Evolutionary conservation across 495 filamentous ascomycete genomes (phyloP).

Genomic region (Aspergillus asperescens): DNA sequence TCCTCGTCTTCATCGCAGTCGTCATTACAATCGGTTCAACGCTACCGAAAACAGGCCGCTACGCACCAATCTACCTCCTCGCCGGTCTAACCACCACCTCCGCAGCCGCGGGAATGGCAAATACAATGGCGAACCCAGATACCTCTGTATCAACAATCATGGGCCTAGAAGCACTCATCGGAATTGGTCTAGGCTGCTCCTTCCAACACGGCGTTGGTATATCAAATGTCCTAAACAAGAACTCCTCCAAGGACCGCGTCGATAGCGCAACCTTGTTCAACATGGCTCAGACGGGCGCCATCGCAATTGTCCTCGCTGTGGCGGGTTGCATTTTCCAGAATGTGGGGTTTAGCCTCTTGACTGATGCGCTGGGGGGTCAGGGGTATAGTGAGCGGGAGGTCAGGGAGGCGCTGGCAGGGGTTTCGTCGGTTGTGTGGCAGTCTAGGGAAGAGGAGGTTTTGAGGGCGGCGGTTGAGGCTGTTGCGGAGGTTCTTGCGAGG

Average conservation of each 20-base stretch:
- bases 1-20: constrained; percentile 14
- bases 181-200: constrained; percentile 9
- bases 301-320: constrained; percentile 6
- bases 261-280: constrained; percentile 12
- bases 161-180: constrained; percentile 12
- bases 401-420: constrained; percentile 9
- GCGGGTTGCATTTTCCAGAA: constrained; percentile 17
- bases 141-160: constrained; percentile 5
- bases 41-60: constrained; percentile 2
- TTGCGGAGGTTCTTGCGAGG: constrained; percentile 5
- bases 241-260: constrained; percentile 4
- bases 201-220: constrained; percentile 17
- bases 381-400: constrained; percentile 6
- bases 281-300: constrained; percentile 12
- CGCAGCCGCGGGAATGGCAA: background rate
- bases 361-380: background rate
- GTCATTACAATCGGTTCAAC: constrained; percentile 5
- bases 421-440: constrained; percentile 8
- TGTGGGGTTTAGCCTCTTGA: constrained; percentile 1
- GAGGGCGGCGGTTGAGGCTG: background rate
- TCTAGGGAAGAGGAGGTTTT: constrained; percentile 3
- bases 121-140: background rate
- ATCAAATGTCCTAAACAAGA: constrained; percentile 5
- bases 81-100: background rate
- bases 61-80: constrained; percentile 9